These are phyloP conservation scores for Chalciporus sp. DNA, from an alignment of 1,284 basidiomycete genomes.

Conservation along the genomic window DNA sequence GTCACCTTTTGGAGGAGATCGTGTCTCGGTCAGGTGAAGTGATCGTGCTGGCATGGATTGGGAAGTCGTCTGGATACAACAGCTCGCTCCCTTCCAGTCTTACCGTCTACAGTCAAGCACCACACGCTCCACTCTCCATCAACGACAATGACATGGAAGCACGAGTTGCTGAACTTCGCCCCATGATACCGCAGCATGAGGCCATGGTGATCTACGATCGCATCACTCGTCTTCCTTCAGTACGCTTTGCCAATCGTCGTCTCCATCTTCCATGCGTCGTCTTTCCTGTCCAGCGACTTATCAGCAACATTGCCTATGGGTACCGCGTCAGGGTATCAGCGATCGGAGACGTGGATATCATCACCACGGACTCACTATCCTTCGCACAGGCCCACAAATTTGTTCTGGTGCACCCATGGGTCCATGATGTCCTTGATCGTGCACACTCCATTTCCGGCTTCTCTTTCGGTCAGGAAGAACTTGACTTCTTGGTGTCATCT, in stretches of 20 bases:
- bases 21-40: conserved; percentile 16
- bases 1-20: conserved; percentile 18
- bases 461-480: no score
- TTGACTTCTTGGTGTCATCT: background rate
- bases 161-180: background rate
- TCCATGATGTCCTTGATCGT: background rate
- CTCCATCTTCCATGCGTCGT: background rate
- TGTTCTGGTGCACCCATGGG: conserved; percentile 9
- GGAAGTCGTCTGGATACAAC: conserved; percentile 19
- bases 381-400: background rate
- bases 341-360: conserved; percentile 5
- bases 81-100: conserved; percentile 14
- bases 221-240: background rate
- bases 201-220: background rate
- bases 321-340: background rate
- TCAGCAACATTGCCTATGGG: no score
- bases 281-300: no score
- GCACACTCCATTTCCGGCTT: background rate
- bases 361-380: background rate
- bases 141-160: background rate
- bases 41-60: conserved; percentile 18
- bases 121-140: background rate
- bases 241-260: background rate
- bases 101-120: conserved; percentile 7
- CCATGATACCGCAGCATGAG: background rate